Evolutionary conservation across 352 stramenopile genomes (phyloP).

Genomic region (Phytopythium vexans): DNA sequence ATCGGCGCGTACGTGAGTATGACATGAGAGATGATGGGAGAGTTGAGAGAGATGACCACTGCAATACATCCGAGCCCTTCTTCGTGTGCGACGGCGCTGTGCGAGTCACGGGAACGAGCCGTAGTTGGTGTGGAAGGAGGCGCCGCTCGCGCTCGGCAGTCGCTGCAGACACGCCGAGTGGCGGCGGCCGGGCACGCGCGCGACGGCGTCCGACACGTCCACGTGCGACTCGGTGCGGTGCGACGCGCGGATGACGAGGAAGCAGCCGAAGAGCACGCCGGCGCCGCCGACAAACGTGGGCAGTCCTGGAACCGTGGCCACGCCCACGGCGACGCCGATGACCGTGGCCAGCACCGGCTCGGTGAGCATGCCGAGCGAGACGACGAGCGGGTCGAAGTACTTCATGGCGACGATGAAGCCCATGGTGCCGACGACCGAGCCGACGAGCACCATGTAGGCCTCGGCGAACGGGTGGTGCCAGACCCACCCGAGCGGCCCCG

Average conservation of each 20-base stretch:
- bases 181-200: not conserved
- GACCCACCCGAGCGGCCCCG: conserved; percentile 40
- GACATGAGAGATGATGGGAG: not conserved
- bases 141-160: not conserved
- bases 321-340: conserved; percentile 38
- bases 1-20: not conserved
- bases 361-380: conserved; percentile 53
- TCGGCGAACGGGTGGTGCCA: conserved; percentile 42
- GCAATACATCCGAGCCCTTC: not conserved
- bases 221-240: conserved; percentile 28
- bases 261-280: conserved; percentile 30
- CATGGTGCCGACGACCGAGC: conserved; percentile 46
- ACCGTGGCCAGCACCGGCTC: conserved; percentile 48
- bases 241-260: conserved; percentile 38
- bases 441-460: conserved; percentile 43
- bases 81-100: not conserved
- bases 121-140: conserved; percentile 13
- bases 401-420: conserved; percentile 49
- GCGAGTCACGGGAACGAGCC: conserved; percentile 16
- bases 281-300: conserved; percentile 40
- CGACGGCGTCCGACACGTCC: conserved; percentile 32
- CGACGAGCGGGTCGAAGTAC: conserved; percentile 60
- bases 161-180: not conserved
- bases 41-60: not conserved
- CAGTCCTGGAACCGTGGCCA: conserved; percentile 28